Base-by-base conservation (phyloP, 176 grass and related monocot genomes). In the Hyparrhenia diplandra region DNA sequence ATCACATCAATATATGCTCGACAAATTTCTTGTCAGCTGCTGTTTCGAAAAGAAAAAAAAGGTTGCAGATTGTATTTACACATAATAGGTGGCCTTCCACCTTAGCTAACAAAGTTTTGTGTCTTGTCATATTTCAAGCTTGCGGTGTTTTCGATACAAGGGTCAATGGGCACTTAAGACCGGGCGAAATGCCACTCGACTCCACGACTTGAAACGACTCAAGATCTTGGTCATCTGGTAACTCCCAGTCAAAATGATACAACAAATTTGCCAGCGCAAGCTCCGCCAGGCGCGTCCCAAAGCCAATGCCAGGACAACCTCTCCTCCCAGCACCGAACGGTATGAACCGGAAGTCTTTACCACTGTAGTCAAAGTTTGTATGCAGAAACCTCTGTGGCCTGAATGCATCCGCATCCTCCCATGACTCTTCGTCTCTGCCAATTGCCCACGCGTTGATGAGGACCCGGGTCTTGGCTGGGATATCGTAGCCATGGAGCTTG, bases 381-480 rank as follows among this genome's bases (percentile, higher is more conserved):
- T n/a, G 13, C 8, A 81, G 0, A 35, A 92, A 90, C 74, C 91
- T 85, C 32, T 78, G 69, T 1, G 91, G 83, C n/a, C 20, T 13
- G 9, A 87, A 90, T 46, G 79, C 78, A 8, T 74, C 69, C 0
- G 82, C 76, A 3, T 80, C 37, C 68, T 92, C 87, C 92, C 84
- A 88, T 0, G 36, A 36, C 1, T 71, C 21, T 0, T 1, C 7
- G 78, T 92, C 89, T 27, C 87, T 89, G 14, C 77, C 87, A 1
- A 92, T 92, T 1, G 87, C 89, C 92, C 92, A 94, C 2, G 79
- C 87, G 41, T 94, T 92, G 67, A 94, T 30, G 21, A 92, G 13
- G 28, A 92, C 62, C 2, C 84, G 72, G 0, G 87, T 87, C 59
- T 43, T 28, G 2, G 81, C 76, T 2, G 74, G 78, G 75, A 94